Percentiles rank a stretch among this genome's conserved stretches.
Conservation (phyloP, 2,329 filamentous ascomycete genomes). For the Tolypocladium capitatum region DNA sequence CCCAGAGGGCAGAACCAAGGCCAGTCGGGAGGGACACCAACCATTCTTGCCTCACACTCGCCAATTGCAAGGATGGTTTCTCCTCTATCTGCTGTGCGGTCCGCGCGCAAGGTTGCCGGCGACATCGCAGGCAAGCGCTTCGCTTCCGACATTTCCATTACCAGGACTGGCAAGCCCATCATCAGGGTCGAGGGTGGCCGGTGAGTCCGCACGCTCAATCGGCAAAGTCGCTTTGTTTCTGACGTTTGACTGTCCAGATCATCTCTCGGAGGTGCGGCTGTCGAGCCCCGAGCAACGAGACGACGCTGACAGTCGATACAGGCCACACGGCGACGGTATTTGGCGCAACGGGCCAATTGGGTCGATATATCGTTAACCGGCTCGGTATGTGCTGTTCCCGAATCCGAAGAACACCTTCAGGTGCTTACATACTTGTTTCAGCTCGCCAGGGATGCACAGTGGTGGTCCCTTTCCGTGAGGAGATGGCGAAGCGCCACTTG, state of each 20-base stretch:
- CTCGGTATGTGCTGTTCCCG: conserved; percentile 42
- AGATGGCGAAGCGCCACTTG: conserved; percentile 94
- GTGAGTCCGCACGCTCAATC: conserved; percentile 36
- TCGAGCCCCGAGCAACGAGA: conserved; percentile 4
- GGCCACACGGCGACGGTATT: conserved; percentile 96
- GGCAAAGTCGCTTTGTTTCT: conserved; percentile 9
- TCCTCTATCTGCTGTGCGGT: conserved; percentile 43
- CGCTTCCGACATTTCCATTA: conserved; percentile 79
- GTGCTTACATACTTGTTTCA: conserved; percentile 22
- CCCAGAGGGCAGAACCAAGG: conserved; percentile 11
- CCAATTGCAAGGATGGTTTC: conserved; percentile 36
- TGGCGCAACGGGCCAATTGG: conserved; percentile 89
- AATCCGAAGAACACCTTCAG: background rate
- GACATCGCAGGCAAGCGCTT: conserved; percentile 36
- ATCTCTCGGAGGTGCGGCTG: conserved; percentile 63
- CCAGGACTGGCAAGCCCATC: conserved; percentile 91
- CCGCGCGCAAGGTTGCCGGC: conserved; percentile 32
- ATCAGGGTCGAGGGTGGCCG: conserved; percentile 79
- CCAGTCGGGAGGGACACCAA: conserved; percentile 18
- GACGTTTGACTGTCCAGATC: conserved; percentile 43
- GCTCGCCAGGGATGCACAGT: conserved; percentile 91
- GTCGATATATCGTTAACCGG: conserved; percentile 94
- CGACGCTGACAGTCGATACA: conserved; percentile 24
- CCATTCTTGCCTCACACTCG: conserved; percentile 10
- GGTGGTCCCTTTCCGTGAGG: conserved; percentile 84